These are phyloP conservation scores for Maudiozyma humilis DNA, from an alignment of 1,139 yeast genomes.

Conservation along the genomic window DNA sequence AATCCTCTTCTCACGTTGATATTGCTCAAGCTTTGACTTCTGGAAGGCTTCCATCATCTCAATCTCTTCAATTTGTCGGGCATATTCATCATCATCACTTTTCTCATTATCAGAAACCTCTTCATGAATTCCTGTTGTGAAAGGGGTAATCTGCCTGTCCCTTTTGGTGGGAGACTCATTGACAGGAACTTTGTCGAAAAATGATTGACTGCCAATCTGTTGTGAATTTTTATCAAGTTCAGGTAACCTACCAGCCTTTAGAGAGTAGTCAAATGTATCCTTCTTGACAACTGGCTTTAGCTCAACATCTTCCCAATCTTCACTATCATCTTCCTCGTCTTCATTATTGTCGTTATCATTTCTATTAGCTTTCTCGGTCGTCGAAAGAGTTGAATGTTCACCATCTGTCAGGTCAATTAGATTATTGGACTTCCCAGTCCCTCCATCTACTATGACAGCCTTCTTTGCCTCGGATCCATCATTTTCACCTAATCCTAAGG, in stretches of 20 bases:
- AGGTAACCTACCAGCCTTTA: slow-evolving; percentile 35
- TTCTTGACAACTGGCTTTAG: slow-evolving; percentile 25
- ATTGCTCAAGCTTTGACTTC: slow-evolving; percentile 32
- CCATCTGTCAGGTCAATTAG: not conserved
- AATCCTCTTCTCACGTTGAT: slow-evolving; percentile 5
- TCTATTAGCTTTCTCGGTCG: slow-evolving; percentile 31
- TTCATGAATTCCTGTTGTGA: slow-evolving; percentile 6
- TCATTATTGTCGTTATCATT: slow-evolving; percentile 17
- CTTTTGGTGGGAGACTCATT: slow-evolving; percentile 18
- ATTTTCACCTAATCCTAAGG: slow-evolving; percentile 52
- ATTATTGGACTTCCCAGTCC: not conserved
- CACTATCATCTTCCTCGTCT: slow-evolving; percentile 31
- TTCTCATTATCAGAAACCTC: slow-evolving; percentile 13
- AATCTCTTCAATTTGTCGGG: slow-evolving; percentile 27
- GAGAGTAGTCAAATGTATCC: slow-evolving; percentile 31
- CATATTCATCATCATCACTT: slow-evolving; percentile 16
- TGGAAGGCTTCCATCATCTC: slow-evolving; percentile 43
- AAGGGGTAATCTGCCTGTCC: slow-evolving; percentile 2
- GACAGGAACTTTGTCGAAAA: slow-evolving; percentile 24
- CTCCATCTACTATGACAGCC: slow-evolving; percentile 35
- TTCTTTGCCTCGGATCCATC: slow-evolving; percentile 36
- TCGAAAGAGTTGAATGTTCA: not conserved
- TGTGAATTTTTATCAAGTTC: slow-evolving; percentile 15
- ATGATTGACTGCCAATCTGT: slow-evolving; percentile 26
- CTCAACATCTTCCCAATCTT: slow-evolving; percentile 60